Evolutionary conservation across 192 early-diverging fungal species (phyloP).

Genomic region (Coemansia sp.): DNA sequence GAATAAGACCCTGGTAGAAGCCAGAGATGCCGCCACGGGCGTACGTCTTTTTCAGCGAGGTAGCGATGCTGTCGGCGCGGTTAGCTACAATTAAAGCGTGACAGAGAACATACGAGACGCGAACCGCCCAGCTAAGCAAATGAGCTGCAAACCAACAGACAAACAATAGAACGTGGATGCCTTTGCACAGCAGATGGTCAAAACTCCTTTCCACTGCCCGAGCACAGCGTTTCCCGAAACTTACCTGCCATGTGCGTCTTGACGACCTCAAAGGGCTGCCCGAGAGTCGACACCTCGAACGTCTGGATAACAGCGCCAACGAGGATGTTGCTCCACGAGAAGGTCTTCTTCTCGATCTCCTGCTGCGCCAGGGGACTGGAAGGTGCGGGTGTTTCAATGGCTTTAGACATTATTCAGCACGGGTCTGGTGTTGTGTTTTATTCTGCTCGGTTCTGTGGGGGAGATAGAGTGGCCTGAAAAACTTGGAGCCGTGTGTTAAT

Average conservation of each 20-base stretch:
- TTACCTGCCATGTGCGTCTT: conserved; percentile 89
- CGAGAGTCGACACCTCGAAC: conserved; percentile 90
- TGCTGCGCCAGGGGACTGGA: conserved; percentile 3
- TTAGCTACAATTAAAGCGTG: conserved; percentile 58
- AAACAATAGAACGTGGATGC: neutral
- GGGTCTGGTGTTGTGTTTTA: neutral
- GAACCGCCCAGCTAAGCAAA: neutral
- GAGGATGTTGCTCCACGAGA: conserved; percentile 82
- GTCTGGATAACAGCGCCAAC: conserved; percentile 86
- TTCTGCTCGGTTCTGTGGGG: neutral
- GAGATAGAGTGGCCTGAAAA: neutral
- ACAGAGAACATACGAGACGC: neutral
- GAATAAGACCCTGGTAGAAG: conserved; percentile 93
- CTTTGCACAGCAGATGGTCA: too few relatives aligned
- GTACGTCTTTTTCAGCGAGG: conserved; percentile 74
- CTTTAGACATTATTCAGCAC: conserved; percentile 25
- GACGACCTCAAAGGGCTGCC: conserved; percentile 95
- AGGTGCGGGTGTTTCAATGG: conserved; percentile 17
- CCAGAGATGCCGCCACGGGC: conserved; percentile 83
- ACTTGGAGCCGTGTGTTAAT: neutral
- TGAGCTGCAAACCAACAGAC: neutral
- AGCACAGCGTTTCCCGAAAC: neutral
- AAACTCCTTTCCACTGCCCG: too few relatives aligned
- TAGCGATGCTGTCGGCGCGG: conserved; percentile 75
- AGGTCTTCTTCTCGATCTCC: conserved; percentile 74